A percentile compares a stretch with the other conserved stretches of the same genome.
Conservation (phyloP, 2,329 filamentous ascomycete species). For the Ceratocystis harringtonii region DNA sequence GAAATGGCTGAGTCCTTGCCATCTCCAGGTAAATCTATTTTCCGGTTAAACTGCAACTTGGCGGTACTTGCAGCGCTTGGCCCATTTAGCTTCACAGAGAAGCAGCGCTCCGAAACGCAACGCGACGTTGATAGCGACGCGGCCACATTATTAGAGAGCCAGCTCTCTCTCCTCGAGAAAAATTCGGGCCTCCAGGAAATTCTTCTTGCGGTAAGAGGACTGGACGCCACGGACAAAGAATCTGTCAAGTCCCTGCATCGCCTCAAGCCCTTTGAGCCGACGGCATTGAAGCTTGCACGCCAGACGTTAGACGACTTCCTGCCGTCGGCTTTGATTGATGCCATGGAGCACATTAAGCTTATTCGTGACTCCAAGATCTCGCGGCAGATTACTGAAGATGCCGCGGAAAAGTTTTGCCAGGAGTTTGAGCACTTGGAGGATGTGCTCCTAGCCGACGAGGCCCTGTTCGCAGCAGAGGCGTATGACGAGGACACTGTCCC, state of each 20-base stretch:
- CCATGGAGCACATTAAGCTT: constrained; percentile 61
- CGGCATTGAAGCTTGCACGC: constrained; percentile 49
- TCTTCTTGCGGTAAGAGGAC: constrained; percentile 26
- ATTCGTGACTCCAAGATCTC: constrained; percentile 59
- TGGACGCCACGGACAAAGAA: constrained; percentile 32
- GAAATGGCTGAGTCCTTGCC: constrained; percentile 49
- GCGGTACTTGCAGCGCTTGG: constrained; percentile 41
- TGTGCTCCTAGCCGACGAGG: constrained; percentile 32
- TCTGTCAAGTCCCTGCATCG: constrained; percentile 27
- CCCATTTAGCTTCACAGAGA: constrained; percentile 46
- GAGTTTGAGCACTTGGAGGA: constrained; percentile 57
- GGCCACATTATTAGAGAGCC: constrained; percentile 32
- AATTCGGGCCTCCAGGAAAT: constrained; percentile 59
- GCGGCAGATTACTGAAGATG: constrained; percentile 64
- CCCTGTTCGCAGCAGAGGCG: constrained; percentile 18
- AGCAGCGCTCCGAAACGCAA: constrained; percentile 38
- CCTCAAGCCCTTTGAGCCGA: constrained; percentile 43
- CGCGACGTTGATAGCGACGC: constrained; percentile 43
- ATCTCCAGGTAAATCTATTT: constrained; percentile 48
- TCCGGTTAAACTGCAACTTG: constrained; percentile 56
- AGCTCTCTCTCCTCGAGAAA: constrained; percentile 57
- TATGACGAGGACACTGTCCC: constrained; percentile 23
- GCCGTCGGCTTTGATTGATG: constrained; percentile 84
- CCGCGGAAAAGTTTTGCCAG: constrained; percentile 67
- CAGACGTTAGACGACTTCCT: constrained; percentile 79